Evolutionary conservation across 306 rosid genomes (phyloP).

Genomic region (Trifolium subterraneum): DNA sequence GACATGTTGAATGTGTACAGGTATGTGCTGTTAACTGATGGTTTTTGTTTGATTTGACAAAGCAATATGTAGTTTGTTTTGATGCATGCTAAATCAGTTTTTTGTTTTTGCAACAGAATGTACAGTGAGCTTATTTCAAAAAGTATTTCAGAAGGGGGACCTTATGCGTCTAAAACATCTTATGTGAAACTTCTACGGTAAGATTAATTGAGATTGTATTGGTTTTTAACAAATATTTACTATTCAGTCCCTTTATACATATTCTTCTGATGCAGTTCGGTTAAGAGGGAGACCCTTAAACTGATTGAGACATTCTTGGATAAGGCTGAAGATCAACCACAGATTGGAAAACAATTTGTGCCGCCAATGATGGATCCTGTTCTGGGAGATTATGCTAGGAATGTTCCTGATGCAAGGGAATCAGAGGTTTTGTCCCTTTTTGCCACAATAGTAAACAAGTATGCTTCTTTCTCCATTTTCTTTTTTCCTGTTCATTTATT

Average conservation of each 20-base stretch:
- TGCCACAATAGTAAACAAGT: conserved; percentile 96
- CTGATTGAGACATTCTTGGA: conserved; percentile 95
- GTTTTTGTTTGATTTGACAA: not conserved
- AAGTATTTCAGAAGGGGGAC: conserved; percentile 93
- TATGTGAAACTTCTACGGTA: conserved; percentile 92
- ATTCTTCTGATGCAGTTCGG: conserved; percentile 67
- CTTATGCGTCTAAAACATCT: conserved; percentile 85
- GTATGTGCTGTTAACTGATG: conserved; percentile 43
- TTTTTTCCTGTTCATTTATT: not conserved
- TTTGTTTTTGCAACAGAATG: conserved; percentile 70
- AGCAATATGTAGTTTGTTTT: conserved; percentile 1
- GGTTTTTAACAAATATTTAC: conserved; percentile 2
- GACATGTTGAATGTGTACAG: conserved; percentile 99
- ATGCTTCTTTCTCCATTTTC: conserved; percentile 30
- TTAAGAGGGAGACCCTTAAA: conserved; percentile 96
- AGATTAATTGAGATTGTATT: conserved; percentile 23
- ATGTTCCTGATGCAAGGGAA: conserved; percentile 98
- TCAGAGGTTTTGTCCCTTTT: conserved; percentile 96
- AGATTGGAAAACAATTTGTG: conserved; percentile 95
- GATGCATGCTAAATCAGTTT: conserved; percentile 12
- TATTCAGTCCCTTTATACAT: not conserved
- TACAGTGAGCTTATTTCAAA: conserved; percentile 97
- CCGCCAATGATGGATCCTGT: conserved; percentile 99
- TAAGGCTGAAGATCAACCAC: conserved; percentile 98
- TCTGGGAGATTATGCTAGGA: conserved; percentile 93